Base-by-base conservation (phyloP, 768 basidiomycete genomes). In the Infundibulicybe gibba region DNA sequence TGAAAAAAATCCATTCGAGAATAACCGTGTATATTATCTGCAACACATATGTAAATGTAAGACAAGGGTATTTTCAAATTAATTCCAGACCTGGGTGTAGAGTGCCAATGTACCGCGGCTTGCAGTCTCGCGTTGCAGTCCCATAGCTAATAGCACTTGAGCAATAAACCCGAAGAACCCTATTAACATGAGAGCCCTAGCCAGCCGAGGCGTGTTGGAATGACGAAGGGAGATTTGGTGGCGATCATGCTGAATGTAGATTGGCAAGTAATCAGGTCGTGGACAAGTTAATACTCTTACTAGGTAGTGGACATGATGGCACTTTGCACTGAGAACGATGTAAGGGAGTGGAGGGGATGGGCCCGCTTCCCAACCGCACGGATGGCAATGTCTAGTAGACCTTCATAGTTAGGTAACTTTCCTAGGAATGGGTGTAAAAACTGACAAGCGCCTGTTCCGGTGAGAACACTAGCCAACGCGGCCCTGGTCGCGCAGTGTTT, bases 321-420 rank as follows among this genome's bases (percentile, higher is more conserved):
- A 19, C 35, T 4, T 10, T 38, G 35, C 17, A 10, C 10, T 6
- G 35, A 38, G 35, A 4, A 38, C 3, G 35, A 3, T n/a, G 35
- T 4, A 14, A 38, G 3, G 10, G 77, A 70, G 59, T 94, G 91
- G 47, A 91, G 61, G 1, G 90, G 71, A 53, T 87, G 84, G 1
- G 90, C 90, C 4, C 84, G 74, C 48, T 76, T 82, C 0, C 91
- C 90, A 32, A 93, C 87, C 1, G 78, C 77, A 9, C 89, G 79
- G n/a, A n/a, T n/a, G n/a, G n/a, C n/a, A n/a, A 63, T 71, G 56
- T 67, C 73, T 75, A 10, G 14, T 4, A 38, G n/a, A 38, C 35
- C n/a, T n/a, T 14, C 35, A 38, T 14, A 4, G 35, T 38, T 19
- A 38, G 17, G 11, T 10, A 15, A 34, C 11, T 34, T 15, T 10